Evolutionary conservation across 2,329 filamentous ascomycete species (phyloP).

Genomic region (Sodiomyces alkalinus): DNA sequence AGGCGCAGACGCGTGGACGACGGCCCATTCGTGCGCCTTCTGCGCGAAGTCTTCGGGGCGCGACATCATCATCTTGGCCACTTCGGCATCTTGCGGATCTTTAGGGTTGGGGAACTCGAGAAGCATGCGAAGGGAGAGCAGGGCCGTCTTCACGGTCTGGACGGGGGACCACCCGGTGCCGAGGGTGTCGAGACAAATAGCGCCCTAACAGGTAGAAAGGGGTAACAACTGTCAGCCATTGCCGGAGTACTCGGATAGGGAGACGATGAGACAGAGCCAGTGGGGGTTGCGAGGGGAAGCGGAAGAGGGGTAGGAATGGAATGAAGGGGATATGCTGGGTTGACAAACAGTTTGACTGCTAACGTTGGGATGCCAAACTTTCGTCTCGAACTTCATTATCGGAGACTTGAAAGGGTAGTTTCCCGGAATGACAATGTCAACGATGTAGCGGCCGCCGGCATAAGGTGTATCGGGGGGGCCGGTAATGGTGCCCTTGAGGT

Average conservation of each 20-base stretch:
- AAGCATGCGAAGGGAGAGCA: conserved; percentile 84
- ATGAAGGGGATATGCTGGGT: neutral
- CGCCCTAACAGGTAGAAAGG: conserved; percentile 45
- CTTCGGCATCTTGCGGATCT: conserved; percentile 92
- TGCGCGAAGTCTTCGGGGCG: conserved; percentile 65
- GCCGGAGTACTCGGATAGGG: no score
- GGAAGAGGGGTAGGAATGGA: neutral
- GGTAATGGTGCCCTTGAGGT: conserved; percentile 68
- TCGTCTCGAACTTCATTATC: conserved; percentile 79
- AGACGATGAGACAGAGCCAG: no score
- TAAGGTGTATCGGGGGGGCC: conserved; percentile 91
- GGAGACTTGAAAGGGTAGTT: conserved; percentile 92
- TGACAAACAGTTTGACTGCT: conserved; percentile 73
- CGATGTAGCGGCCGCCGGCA: conserved; percentile 64
- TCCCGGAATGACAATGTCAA: conserved; percentile 77
- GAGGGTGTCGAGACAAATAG: conserved; percentile 91
- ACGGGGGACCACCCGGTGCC: conserved; percentile 88
- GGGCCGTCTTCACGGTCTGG: conserved; percentile 86
- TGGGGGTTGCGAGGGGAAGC: no score
- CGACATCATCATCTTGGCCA: conserved; percentile 75
- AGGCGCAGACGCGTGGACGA: conserved; percentile 67
- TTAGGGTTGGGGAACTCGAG: conserved; percentile 89
- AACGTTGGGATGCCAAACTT: conserved; percentile 95
- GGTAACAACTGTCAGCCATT: neutral
- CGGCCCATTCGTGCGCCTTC: conserved; percentile 81